A percentile compares a stretch with the other conserved stretches of the same genome.
phyloP scores from a whole-genome alignment of 441 rosid species.

The Brassica balearica region DNA sequence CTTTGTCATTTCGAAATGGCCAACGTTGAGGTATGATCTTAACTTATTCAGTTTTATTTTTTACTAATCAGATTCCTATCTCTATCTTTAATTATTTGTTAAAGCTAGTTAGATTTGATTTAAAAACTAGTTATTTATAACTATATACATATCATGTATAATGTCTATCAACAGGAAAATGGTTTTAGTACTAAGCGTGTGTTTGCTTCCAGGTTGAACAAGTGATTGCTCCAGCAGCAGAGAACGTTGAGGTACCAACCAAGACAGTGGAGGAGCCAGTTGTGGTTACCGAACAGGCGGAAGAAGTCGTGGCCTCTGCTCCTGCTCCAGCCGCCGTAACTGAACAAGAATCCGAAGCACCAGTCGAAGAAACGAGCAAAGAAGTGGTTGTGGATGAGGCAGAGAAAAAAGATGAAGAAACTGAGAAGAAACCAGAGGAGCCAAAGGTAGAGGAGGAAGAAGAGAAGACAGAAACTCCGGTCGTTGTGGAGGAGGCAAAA shows the following conservation, averaged over 20 bases:
- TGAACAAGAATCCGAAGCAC: constrained; percentile 31
- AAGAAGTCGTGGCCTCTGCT: constrained; percentile 21
- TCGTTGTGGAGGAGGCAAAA: constrained; percentile 14
- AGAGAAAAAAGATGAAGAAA: constrained; percentile 30
- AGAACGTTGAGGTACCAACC: constrained; percentile 42
- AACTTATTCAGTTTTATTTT: neutral
- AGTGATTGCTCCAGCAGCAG: constrained; percentile 37
- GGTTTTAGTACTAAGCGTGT: neutral
- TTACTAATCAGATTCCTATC: neutral
- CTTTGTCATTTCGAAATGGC: constrained; percentile 37
- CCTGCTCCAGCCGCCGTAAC: constrained; percentile 22
- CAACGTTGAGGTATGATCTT: constrained; percentile 36
- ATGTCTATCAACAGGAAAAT: neutral
- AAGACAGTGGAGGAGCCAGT: constrained; percentile 37
- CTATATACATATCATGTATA: neutral
- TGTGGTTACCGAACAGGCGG: constrained; percentile 17
- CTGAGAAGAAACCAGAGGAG: constrained; percentile 26
- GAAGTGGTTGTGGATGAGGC: constrained; percentile 38
- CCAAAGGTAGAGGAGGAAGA: constrained; percentile 15
- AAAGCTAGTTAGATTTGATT: neutral
- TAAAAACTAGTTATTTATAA: neutral
- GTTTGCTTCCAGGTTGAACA: constrained; percentile 32
- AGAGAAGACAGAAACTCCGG: constrained; percentile 27
- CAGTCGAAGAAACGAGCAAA: constrained; percentile 34
- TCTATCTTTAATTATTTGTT: neutral